phyloP scores from a whole-genome alignment of 345 rosid genomes.

The Citrus cavaleriei region DNA sequence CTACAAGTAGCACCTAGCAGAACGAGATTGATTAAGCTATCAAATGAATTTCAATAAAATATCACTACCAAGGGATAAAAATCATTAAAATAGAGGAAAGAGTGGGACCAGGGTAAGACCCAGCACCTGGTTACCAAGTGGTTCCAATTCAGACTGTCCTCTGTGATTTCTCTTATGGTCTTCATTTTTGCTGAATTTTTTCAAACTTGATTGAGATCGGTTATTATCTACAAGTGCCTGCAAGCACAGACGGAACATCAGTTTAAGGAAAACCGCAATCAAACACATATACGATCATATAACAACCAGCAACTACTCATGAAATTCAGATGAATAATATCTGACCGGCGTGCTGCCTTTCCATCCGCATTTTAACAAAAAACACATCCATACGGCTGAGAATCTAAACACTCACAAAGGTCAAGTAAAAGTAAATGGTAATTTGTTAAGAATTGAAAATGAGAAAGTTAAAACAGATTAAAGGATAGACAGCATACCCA shows the following conservation, averaged over 20 bases:
- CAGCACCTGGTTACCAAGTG: slow-evolving; percentile 63
- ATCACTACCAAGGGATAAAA: neutral
- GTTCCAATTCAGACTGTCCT: slow-evolving; percentile 62
- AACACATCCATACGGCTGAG: slow-evolving; percentile 76
- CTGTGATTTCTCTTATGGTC: slow-evolving; percentile 52
- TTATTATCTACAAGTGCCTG: slow-evolving; percentile 48
- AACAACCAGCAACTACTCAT: neutral
- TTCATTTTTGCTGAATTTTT: slow-evolving; percentile 27
- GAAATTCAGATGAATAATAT: slow-evolving; percentile 8
- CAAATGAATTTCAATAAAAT: slow-evolving; percentile 8
- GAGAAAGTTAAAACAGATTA: neutral
- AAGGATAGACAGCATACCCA: slow-evolving; percentile 46
- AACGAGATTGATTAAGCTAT: neutral
- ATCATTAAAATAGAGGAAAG: slow-evolving; percentile 6
- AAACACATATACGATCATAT: neutral
- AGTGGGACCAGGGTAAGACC: neutral
- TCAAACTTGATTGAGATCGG: slow-evolving; percentile 21
- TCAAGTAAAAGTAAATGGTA: slow-evolving; percentile 4
- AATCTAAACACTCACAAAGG: slow-evolving; percentile 32
- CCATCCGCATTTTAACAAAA: slow-evolving; percentile 79
- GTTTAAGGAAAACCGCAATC: neutral
- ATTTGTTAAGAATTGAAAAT: slow-evolving; percentile 13
- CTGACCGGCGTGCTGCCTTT: slow-evolving; percentile 59
- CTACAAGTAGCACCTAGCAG: neutral
- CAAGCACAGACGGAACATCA: slow-evolving; percentile 11